phyloP scores from a whole-genome alignment of 2,329 filamentous ascomycete genomes.

The Cladophialophora exuberans region DNA sequence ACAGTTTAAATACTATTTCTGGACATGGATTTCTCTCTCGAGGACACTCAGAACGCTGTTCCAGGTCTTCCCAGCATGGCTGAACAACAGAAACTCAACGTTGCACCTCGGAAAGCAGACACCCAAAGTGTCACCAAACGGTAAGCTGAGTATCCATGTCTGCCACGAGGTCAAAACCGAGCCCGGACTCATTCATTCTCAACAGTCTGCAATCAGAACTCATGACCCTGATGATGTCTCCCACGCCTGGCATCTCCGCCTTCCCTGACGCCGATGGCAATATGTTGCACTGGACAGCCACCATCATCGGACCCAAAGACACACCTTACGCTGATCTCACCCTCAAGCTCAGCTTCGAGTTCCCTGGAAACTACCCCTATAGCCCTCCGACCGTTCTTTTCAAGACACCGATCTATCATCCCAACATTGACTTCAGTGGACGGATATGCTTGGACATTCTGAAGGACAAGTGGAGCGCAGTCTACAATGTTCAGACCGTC shows the following conservation, averaged over 20 bases:
- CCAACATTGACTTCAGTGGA: conserved; percentile 96
- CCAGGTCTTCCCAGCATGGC: conserved; percentile 57
- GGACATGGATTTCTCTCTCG: conserved; percentile 58
- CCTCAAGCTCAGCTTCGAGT: conserved; percentile 90
- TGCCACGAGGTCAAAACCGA: background rate
- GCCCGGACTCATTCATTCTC: conserved; percentile 8
- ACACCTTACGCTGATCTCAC: conserved; percentile 88
- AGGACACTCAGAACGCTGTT: conserved; percentile 69
- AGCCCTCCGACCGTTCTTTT: conserved; percentile 88
- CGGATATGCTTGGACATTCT: conserved; percentile 97
- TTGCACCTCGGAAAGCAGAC: conserved; percentile 62
- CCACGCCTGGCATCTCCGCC: conserved; percentile 89
- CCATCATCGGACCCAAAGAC: conserved; percentile 85
- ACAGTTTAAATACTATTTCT: conserved; percentile 14
- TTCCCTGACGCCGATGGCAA: conserved; percentile 91
- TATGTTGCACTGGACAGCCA: conserved; percentile 89
- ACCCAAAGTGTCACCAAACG: conserved; percentile 77
- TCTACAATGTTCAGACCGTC: conserved; percentile 94
- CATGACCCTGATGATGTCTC: conserved; percentile 97
- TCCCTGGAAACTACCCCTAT: conserved; percentile 93
- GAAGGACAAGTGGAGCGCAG: conserved; percentile 98
- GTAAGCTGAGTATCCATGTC: conserved; percentile 48
- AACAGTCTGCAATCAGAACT: conserved; percentile 90
- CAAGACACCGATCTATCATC: conserved; percentile 98
- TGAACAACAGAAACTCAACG: conserved; percentile 63